Conservation (phyloP, 768 basidiomycete species). For the Butyriboletus loyo region DNA sequence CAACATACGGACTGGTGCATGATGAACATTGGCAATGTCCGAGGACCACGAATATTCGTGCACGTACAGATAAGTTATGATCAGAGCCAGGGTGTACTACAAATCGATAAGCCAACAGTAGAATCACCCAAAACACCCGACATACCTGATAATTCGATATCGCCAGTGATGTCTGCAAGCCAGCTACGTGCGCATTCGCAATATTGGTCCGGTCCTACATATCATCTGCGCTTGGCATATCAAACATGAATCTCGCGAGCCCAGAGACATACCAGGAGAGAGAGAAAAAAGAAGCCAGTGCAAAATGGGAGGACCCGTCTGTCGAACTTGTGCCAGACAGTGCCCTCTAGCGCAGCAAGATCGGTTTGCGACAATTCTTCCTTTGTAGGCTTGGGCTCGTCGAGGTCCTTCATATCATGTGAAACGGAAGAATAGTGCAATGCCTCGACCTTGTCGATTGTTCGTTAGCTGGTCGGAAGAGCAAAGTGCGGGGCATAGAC, state of each 20-base stretch:
- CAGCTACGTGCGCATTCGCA: conserved; percentile 59
- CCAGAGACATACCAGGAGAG: conserved; percentile 42
- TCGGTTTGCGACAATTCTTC: conserved; percentile 10
- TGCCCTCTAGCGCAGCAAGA: conserved; percentile 29
- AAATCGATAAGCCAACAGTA: neutral
- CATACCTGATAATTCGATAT: conserved; percentile 29
- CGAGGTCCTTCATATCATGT: neutral
- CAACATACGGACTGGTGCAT: conserved; percentile 43
- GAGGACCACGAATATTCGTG: neutral
- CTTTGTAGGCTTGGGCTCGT: neutral
- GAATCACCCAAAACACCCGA: neutral
- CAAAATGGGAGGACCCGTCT: conserved; percentile 47
- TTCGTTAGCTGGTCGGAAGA: neutral
- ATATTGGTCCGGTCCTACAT: conserved; percentile 43
- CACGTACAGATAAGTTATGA: conserved; percentile 28
- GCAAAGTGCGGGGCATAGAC: neutral
- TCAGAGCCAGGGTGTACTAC: conserved; percentile 35
- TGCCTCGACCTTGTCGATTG: neutral
- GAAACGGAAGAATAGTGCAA: neutral
- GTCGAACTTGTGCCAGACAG: conserved; percentile 51
- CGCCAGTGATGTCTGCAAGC: conserved; percentile 49
- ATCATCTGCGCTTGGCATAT: neutral
- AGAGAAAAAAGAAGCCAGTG: conserved; percentile 47
- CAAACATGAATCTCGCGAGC: neutral
- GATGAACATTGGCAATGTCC: no score